A percentile compares a stretch with the other conserved stretches of the same genome.
These are phyloP conservation scores for Myrica gale DNA, from an alignment of 306 rosid genomes.

Conservation along the genomic window DNA sequence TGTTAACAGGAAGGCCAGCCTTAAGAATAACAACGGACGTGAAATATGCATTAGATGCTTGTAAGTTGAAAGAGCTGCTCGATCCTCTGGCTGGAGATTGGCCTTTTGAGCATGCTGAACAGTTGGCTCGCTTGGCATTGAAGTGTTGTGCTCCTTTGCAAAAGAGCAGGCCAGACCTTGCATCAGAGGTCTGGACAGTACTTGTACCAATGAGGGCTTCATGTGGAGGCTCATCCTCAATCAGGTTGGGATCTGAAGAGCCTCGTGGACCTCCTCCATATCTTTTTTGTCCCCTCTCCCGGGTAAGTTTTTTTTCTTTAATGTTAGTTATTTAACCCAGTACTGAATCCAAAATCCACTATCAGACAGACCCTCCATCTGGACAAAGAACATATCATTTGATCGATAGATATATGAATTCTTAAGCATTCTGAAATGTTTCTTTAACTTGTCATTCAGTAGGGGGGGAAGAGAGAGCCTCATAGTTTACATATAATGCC, in stretches of 20 bases:
- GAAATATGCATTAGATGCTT: slow-evolving; percentile 34
- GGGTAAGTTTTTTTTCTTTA: slow-evolving; percentile 22
- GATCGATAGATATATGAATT: too few species aligned
- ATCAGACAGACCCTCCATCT: too few species aligned
- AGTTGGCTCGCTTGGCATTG: slow-evolving; percentile 49
- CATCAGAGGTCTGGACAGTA: slow-evolving; percentile 48
- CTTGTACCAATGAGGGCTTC: slow-evolving; percentile 56
- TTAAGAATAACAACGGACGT: slow-evolving; percentile 40
- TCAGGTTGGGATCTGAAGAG: slow-evolving; percentile 42
- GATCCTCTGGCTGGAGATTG: slow-evolving; percentile 59
- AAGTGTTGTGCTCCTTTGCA: slow-evolving; percentile 47
- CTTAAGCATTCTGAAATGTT: too few species aligned
- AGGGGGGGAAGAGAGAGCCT: too few species aligned
- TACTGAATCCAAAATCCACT: too few species aligned
- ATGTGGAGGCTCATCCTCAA: slow-evolving; percentile 35
- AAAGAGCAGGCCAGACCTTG: slow-evolving; percentile 45
- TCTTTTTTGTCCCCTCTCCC: slow-evolving; percentile 49
- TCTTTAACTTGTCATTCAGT: too few species aligned
- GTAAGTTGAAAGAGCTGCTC: slow-evolving; percentile 39
- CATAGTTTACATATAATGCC: too few species aligned
- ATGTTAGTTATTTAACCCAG: too few species aligned
- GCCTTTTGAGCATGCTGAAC: slow-evolving; percentile 56
- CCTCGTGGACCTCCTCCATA: slow-evolving; percentile 39
- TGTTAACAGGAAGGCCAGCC: slow-evolving; percentile 48
- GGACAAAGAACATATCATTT: too few species aligned